Conservation (phyloP, 164 flowering plant species). For the Pachysandra terminalis region DNA sequence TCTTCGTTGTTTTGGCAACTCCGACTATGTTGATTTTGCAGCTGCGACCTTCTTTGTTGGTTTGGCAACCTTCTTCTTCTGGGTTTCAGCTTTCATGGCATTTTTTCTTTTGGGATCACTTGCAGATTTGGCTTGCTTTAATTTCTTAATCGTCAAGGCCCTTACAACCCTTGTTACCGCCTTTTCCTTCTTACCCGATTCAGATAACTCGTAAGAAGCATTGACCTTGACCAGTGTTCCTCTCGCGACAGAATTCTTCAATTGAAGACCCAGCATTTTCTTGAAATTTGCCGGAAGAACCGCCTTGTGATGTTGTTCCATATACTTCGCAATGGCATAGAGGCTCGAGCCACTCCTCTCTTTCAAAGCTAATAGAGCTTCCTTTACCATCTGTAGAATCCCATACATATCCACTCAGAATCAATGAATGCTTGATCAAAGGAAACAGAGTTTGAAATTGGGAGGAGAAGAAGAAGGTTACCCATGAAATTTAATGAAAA, state of each 20-base stretch:
- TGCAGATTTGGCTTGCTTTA: not conserved
- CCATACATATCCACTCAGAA: too few relatives aligned
- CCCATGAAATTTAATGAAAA: too few relatives aligned
- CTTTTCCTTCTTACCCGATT: constrained; percentile 30
- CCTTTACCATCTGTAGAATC: constrained; percentile 76
- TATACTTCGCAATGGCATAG: constrained; percentile 76
- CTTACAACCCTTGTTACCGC: too few relatives aligned
- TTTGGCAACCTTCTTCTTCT: constrained; percentile 6
- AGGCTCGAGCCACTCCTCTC: constrained; percentile 79
- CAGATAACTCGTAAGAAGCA: constrained; percentile 74
- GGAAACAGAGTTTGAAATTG: too few relatives aligned
- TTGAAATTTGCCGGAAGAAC: constrained; percentile 64
- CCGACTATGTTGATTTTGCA: too few relatives aligned
- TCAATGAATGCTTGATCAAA: too few relatives aligned
- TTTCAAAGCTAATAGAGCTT: constrained; percentile 54
- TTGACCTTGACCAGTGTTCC: constrained; percentile 66
- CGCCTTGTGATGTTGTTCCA: constrained; percentile 75
- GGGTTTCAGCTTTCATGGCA: too few relatives aligned
- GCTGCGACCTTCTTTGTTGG: constrained; percentile 14
- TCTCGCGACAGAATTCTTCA: constrained; percentile 53
- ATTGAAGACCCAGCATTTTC: constrained; percentile 60
- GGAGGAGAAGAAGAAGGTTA: too few relatives aligned
- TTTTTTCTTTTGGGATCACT: too few relatives aligned
- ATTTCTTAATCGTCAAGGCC: too few relatives aligned
- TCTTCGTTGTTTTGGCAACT: too few relatives aligned